Evolutionary conservation across 768 basidiomycete genomes (phyloP).

Genomic region (Mycena polygramma): DNA sequence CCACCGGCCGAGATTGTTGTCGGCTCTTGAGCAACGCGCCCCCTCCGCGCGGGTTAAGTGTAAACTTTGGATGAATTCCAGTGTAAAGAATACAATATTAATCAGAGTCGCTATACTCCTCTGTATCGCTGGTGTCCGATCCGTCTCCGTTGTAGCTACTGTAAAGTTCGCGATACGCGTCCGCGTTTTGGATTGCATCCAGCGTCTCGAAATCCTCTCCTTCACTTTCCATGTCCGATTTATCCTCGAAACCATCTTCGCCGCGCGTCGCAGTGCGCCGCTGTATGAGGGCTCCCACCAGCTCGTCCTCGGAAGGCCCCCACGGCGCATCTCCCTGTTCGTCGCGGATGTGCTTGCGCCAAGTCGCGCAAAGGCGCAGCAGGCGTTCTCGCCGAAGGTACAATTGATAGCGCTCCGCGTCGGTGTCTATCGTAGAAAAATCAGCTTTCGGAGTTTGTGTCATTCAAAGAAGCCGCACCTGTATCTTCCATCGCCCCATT

Average conservation of each 20-base stretch:
- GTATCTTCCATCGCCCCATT: slow-evolving; percentile 1
- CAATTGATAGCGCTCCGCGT: slow-evolving; percentile 16
- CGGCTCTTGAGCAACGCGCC: no score
- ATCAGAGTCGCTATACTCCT: no score
- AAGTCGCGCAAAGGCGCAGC: slow-evolving; percentile 8
- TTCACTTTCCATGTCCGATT: no score
- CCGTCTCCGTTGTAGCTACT: not conserved
- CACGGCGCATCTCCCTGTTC: not conserved
- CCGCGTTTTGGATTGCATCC: no score
- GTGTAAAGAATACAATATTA: no score
- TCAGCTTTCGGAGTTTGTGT: not conserved
- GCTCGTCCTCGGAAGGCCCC: not conserved
- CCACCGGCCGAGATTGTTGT: no score
- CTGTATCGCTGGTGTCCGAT: no score
- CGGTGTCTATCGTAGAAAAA: not conserved
- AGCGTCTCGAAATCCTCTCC: no score
- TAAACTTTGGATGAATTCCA: no score
- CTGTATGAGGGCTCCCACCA: not conserved
- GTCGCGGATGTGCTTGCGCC: slow-evolving; percentile 10
- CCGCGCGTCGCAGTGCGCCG: not conserved
- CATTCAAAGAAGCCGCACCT: slow-evolving; percentile 4
- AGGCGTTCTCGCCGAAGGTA: not conserved
- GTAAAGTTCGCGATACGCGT: no score
- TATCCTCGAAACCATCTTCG: slow-evolving; percentile 1
- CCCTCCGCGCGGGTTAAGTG: no score